Base-by-base conservation (phyloP, 2,329 filamentous ascomycete species). In the Cercospora beticola region DNA sequence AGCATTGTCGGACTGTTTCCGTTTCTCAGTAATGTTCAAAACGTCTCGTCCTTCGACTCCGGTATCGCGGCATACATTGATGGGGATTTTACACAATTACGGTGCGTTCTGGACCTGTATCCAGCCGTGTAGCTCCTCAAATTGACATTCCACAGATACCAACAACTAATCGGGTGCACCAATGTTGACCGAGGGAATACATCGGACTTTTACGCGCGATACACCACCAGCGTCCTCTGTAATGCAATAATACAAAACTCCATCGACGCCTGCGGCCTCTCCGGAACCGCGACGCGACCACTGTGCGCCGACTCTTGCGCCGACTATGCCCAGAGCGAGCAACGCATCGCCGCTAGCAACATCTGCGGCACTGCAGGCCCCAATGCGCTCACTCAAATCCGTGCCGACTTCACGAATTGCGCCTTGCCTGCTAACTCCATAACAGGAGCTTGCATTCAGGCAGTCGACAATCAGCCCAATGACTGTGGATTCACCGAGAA, bases 241-340 rank as follows among this genome's bases (percentile, higher is more conserved):
- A 98, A 96, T 84, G 87, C 92, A 72, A 91, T 99, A 77, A 88
- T 99, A 62, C 95, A 99, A 81, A 94, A 93, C 78, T 98, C 95
- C 5, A 88, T 90, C 75, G 78, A 82, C 10, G 78, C 86, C 28
- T 99, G 95, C 81, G 81, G 82, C 21, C 82, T 96, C 57, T 86
- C 89, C 0, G 79, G 84, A n/a, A 81, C 85, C 31, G 83, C 89
- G 52, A 88, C 92, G 5, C 84, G 85, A 68, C 93, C 95, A 1
- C 84, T 98, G 16, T 99, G 95, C 80, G 95, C 94, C 57, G 91
- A 95, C 71, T 90, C 92, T 72, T 99, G 95, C 81, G 92, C 93
- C 70, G 86, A 94, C 78, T 93, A 90, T 78, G 94, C 94, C 36
- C 89, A 92, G 73, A 97, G 93, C 79, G 95, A 99, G 82, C 90